Evolutionary conservation across 305 asterid genomes (phyloP), one percentile per base, ranked within the genome.

Genomic region (Striga hermonthica): DNA sequence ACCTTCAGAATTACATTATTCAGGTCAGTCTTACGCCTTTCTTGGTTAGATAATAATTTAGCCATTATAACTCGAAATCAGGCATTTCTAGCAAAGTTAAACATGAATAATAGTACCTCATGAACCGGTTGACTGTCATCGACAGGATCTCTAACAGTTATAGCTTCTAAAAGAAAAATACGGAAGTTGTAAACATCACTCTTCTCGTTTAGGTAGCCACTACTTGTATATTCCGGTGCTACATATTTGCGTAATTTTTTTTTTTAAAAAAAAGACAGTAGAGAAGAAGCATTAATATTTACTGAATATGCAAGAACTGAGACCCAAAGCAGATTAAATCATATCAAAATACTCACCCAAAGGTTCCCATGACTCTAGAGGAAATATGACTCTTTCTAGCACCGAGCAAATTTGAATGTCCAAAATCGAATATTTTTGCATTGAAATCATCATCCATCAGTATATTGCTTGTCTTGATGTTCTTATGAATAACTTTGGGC

Each of bases 401-500:
- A 65, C 90, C 92, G 6, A 89, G 75, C 81, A 86, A 71, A 86
- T 89, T 89, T 62, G 95, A 93, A 53, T 86, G 87, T 16, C 96
- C 96, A 79, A 89, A 89, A 74, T 89, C 95, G 58, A 90, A 89
- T 64, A 89, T 81, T 69, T 89, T 89, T 34, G 96, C 89, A 71
- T 83, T 86, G 73, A 86, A 89, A 57, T 89, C 90, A 15, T 79
- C 86, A 61, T 84, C 96, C 50, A 89, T 82, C 71, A 89, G 84
- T 79, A 89, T 86, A 72, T 89, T 89, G 83, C 93, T 86, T 4
- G 96, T 78, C 72, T 89, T 89, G 35, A 89, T 89, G 65, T 89
- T 92, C 35, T 95, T 83, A 69, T 89, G 96, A 57, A 89, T 95
- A 71, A 88, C 96, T 77, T 88, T 88, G n/a, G 96, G 96, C 67